A percentile compares a stretch with the other conserved stretches of the same genome.
Evolutionary conservation across 1,284 basidiomycete species (phyloP).

Genomic region (Moniliella sp.): DNA sequence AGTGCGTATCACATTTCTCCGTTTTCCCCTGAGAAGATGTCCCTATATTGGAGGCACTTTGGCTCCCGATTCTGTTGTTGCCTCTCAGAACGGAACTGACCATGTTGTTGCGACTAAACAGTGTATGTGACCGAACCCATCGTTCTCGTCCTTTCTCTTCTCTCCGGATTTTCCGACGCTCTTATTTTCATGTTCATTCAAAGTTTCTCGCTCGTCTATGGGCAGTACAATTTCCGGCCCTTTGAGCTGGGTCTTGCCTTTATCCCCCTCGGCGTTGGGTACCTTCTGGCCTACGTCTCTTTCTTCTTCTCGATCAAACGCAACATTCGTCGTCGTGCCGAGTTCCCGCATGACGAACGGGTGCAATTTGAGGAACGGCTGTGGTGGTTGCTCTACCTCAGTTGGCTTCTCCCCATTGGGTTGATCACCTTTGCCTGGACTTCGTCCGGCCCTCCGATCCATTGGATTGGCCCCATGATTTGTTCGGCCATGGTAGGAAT

Average conservation of each 20-base stretch:
- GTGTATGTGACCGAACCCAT: too few species aligned
- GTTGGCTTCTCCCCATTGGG: slow-evolving; percentile 35
- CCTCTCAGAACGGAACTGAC: slow-evolving; percentile 24
- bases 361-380: slow-evolving; percentile 28
- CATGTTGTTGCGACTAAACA: slow-evolving; percentile 29
- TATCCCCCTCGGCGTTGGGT: slow-evolving; percentile 35
- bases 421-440: slow-evolving; percentile 37
- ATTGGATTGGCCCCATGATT: slow-evolving; percentile 37
- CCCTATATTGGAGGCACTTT: slow-evolving; percentile 7
- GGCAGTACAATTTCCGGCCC: slow-evolving; percentile 35
- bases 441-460: slow-evolving; percentile 31
- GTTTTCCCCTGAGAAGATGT: too few species aligned
- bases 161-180: slow-evolving; percentile 35
- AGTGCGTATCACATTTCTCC: too few species aligned
- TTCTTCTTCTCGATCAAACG: slow-evolving; percentile 32
- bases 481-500: slow-evolving; percentile 35
- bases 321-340: slow-evolving; percentile 4
- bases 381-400: slow-evolving; percentile 32
- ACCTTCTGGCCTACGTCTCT: slow-evolving; percentile 32
- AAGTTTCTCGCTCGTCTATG: slow-evolving; percentile 35
- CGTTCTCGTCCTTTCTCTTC: slow-evolving; percentile 35
- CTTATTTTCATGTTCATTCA: slow-evolving; percentile 37
- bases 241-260: slow-evolving; percentile 33
- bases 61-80: slow-evolving; percentile 4
- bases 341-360: slow-evolving; percentile 2